Evolutionary conservation across 73 alveolate genomes (phyloP).

Genomic region (Uronychia setigera): DNA sequence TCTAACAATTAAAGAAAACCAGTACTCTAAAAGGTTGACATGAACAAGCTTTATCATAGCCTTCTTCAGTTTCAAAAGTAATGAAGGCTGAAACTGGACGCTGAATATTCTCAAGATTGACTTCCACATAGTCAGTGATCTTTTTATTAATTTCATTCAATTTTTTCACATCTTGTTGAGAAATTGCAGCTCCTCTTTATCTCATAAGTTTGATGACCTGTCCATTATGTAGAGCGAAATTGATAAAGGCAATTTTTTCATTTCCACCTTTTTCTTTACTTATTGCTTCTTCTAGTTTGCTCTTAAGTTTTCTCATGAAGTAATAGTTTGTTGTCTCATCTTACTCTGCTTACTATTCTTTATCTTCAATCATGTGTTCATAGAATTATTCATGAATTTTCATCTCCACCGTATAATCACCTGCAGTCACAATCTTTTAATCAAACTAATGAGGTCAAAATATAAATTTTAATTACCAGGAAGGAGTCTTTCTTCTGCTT

Average conservation of each 20-base stretch:
- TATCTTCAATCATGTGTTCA: neutral
- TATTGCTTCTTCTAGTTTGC: conserved; percentile 9
- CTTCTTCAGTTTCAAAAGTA: conserved; percentile 55
- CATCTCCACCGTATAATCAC: conserved; percentile 49
- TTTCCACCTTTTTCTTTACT: neutral
- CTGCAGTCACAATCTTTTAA: conserved; percentile 49
- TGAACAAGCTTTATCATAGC: conserved; percentile 13
- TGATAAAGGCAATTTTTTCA: conserved; percentile 43
- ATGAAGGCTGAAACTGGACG: conserved; percentile 43
- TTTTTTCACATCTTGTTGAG: neutral
- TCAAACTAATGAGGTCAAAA: conserved; percentile 37
- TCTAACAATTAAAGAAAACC: conserved; percentile 8
- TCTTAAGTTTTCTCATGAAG: conserved; percentile 16
- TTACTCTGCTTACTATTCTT: neutral
- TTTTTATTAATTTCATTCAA: conserved; percentile 2
- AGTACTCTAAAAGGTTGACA: neutral
- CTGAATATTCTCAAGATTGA: conserved; percentile 7
- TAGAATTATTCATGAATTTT: conserved; percentile 2
- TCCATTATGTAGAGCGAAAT: conserved; percentile 42
- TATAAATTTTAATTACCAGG: neutral
- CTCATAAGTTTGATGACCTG: conserved; percentile 26
- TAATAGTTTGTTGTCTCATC: neutral
- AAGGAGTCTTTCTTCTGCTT: neutral
- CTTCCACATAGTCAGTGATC: conserved; percentile 1
- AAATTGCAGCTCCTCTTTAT: conserved; percentile 44